A percentile compares a stretch with the other conserved stretches of the same genome.
Evolutionary conservation across 257 asterid genomes (phyloP).

Genomic region (Primulina huaijiensis): DNA sequence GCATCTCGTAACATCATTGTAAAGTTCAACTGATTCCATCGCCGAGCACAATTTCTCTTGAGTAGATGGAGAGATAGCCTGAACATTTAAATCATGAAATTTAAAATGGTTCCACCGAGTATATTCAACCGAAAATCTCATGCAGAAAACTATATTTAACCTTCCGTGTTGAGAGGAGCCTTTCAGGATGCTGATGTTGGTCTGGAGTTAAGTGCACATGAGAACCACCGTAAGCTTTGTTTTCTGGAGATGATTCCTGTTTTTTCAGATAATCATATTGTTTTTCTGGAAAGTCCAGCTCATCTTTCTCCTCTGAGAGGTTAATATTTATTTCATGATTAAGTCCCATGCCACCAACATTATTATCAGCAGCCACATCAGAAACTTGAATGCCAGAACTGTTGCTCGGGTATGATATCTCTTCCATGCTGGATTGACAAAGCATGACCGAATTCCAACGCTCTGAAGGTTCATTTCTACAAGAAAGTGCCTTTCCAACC

Average conservation of each 20-base stretch:
- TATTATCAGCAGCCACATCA: conserved; percentile 24
- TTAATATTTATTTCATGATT: conserved; percentile 26
- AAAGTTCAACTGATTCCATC: conserved; percentile 46
- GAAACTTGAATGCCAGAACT: conserved; percentile 34
- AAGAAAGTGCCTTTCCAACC: conserved; percentile 20
- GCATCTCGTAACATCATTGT: conserved; percentile 29
- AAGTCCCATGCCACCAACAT: conserved; percentile 24
- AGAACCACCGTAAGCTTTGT: conserved; percentile 33
- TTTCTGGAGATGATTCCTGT: conserved; percentile 25
- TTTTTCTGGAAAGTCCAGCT: conserved; percentile 29
- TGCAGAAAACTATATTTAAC: conserved; percentile 39
- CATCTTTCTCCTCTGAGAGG: conserved; percentile 23
- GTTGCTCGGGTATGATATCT: conserved; percentile 30
- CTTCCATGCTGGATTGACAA: conserved; percentile 26
- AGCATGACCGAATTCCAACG: conserved; percentile 31
- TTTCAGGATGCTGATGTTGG: conserved; percentile 53
- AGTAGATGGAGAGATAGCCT: conserved; percentile 78
- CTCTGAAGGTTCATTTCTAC: conserved; percentile 23
- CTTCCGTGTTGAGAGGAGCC: conserved; percentile 70
- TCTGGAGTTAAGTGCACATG: conserved; percentile 34
- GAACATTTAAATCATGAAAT: conserved; percentile 28
- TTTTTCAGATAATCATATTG: conserved; percentile 32
- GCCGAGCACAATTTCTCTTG: conserved; percentile 54
- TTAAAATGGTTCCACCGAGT: conserved; percentile 20
- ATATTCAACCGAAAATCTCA: conserved; percentile 17